Conservation (phyloP, 768 basidiomycete species). For the Boletus edulis region DNA sequence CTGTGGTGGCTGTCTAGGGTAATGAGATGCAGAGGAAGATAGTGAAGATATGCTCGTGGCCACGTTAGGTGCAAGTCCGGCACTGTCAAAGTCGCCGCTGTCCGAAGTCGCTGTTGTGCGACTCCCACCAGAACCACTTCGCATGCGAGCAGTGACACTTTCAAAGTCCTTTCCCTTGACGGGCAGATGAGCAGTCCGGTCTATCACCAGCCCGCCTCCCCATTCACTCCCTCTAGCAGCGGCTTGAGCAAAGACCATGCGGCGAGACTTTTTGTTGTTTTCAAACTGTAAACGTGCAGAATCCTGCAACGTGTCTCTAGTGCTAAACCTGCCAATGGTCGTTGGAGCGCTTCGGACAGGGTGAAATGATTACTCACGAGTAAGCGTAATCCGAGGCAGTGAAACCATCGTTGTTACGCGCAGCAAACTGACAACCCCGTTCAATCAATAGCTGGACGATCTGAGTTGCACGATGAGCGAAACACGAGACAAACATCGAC, state of each 20-base stretch:
- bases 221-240: constrained; percentile 66
- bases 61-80: constrained; percentile 38
- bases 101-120: constrained; percentile 75
- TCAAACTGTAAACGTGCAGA: constrained; percentile 78
- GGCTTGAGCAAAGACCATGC: constrained; percentile 70
- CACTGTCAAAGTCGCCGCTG: constrained; percentile 60
- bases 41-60: constrained; percentile 51
- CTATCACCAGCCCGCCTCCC: constrained; percentile 41
- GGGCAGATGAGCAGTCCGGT: constrained; percentile 46
- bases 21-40: constrained; percentile 63
- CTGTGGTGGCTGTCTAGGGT: constrained; percentile 35
- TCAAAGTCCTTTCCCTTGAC: constrained; percentile 42
- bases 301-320: constrained; percentile 75
- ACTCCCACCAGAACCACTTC: constrained; percentile 81
- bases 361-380: constrained; percentile 18
- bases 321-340: constrained; percentile 52
- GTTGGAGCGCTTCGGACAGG: constrained; percentile 1
- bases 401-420: constrained; percentile 88
- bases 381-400: constrained; percentile 93
- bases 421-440: constrained; percentile 79
- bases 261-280: constrained; percentile 71
- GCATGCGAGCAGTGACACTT: constrained; percentile 51
- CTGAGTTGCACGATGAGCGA: constrained; percentile 34
- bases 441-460: constrained; percentile 86
- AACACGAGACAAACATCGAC: not conserved